Evolutionary conservation across 306 rosid species (phyloP).

Genomic region (Rosa rugosa): DNA sequence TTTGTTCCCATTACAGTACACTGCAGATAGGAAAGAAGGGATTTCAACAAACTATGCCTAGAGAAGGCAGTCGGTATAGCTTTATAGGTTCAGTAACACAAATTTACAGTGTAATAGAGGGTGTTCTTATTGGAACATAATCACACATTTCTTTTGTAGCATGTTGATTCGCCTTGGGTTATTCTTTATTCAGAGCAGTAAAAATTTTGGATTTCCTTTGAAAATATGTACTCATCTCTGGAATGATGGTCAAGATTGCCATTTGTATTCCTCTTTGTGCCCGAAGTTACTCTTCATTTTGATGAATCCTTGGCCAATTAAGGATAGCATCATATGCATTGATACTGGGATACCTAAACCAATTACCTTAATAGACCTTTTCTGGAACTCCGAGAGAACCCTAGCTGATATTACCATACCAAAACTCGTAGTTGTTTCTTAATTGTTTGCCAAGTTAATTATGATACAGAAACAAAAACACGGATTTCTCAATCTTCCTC

Average conservation of each 20-base stretch:
- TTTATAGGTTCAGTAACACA: too few relatives aligned
- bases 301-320: background rate
- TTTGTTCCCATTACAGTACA: background rate
- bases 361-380: background rate
- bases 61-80: background rate
- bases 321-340: too few relatives aligned
- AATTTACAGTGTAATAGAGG: too few relatives aligned
- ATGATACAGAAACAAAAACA: background rate
- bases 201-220: conserved; percentile 5
- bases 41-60: background rate
- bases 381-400: background rate
- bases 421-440: background rate
- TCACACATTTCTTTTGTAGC: background rate
- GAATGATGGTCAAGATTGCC: background rate
- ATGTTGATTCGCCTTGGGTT: background rate
- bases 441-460: background rate
- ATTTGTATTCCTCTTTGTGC: background rate
- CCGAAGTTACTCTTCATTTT: background rate
- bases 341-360: background rate
- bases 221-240: background rate
- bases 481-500: background rate
- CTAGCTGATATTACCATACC: background rate
- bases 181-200: background rate
- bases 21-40: background rate
- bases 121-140: background rate